Percentiles rank a stretch among this genome's conserved stretches.
Conservation (phyloP, 768 basidiomycete species). For the Boletus bicolor region DNA sequence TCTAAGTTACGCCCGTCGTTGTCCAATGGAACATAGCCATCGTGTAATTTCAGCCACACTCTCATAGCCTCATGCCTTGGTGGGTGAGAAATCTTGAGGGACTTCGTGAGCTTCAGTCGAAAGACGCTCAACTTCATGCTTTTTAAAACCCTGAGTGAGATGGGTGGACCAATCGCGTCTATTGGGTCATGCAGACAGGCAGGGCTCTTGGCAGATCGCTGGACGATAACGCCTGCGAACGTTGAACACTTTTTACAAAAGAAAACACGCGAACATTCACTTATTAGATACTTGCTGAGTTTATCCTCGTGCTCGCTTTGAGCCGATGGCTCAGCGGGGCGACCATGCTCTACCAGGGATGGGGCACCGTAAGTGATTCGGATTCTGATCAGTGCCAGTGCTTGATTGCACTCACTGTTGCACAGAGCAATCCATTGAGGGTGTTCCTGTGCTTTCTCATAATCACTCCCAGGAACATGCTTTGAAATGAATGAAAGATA, state of each 20-base stretch:
- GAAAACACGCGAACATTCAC: conserved; percentile 35
- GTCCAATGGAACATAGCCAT: conserved; percentile 49
- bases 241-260: conserved; percentile 5
- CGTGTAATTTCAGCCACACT: conserved; percentile 57
- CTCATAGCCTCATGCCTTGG: conserved; percentile 33
- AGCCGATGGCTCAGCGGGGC: conserved; percentile 37
- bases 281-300: conserved; percentile 58
- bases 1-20: conserved; percentile 53
- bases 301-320: conserved; percentile 41
- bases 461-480: conserved; percentile 38
- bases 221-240: conserved; percentile 31
- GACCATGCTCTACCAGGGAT: conserved; percentile 52
- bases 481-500: conserved; percentile 68
- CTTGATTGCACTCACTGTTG: conserved; percentile 42
- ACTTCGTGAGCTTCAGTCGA: conserved; percentile 61
- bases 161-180: conserved; percentile 19
- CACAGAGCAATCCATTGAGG: conserved; percentile 67
- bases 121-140: conserved; percentile 67
- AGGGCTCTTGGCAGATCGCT: conserved; percentile 22
- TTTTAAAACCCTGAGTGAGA: conserved; percentile 54
- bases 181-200: conserved; percentile 18
- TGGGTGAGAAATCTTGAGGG: conserved; percentile 29
- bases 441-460: conserved; percentile 47
- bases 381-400: neutral
- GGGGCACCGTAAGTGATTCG: neutral